A percentile compares a stretch with the other conserved stretches of the same genome.
These are phyloP conservation scores for Nothopassalora personata DNA, from an alignment of 2,329 filamentous ascomycete species.

Conservation along the genomic window DNA sequence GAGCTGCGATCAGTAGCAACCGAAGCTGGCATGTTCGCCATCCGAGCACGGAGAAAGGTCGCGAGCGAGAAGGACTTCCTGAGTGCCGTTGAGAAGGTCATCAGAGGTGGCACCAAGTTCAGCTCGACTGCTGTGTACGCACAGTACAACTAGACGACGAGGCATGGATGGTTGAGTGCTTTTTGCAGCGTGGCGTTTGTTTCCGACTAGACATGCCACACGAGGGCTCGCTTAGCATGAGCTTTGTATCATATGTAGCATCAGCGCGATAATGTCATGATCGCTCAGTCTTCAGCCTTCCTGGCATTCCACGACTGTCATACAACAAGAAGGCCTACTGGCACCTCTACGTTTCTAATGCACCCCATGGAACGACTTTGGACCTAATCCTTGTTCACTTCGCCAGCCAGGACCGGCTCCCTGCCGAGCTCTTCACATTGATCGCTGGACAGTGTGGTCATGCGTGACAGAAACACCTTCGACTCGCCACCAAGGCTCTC, in stretches of 20 bases:
- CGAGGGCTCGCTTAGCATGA: conserved; percentile 10
- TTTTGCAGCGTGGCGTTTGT: conserved; percentile 18
- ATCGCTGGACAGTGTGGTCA: neutral
- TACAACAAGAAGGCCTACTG: too few species aligned
- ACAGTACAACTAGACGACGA: conserved; percentile 80
- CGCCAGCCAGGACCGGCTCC: neutral
- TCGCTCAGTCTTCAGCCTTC: neutral
- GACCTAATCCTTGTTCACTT: neutral
- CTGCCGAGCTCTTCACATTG: neutral
- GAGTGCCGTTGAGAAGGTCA: conserved; percentile 97
- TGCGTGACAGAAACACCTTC: neutral
- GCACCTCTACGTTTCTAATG: neutral
- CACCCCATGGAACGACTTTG: neutral
- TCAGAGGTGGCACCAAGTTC: conserved; percentile 99
- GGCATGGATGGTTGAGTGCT: neutral
- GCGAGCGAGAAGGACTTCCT: conserved; percentile 98
- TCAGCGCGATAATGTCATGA: neutral
- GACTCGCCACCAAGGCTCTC: neutral
- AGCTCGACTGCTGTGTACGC: conserved; percentile 97
- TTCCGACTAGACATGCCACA: conserved; percentile 2
- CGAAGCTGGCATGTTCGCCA: conserved; percentile 97
- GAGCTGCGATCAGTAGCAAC: conserved; percentile 95
- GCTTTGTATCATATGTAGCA: conserved; percentile 15
- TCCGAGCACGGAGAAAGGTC: conserved; percentile 89
- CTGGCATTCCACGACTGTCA: neutral